Conservation (phyloP, 2,329 filamentous ascomycete genomes). For the Fusarium foetens region DNA sequence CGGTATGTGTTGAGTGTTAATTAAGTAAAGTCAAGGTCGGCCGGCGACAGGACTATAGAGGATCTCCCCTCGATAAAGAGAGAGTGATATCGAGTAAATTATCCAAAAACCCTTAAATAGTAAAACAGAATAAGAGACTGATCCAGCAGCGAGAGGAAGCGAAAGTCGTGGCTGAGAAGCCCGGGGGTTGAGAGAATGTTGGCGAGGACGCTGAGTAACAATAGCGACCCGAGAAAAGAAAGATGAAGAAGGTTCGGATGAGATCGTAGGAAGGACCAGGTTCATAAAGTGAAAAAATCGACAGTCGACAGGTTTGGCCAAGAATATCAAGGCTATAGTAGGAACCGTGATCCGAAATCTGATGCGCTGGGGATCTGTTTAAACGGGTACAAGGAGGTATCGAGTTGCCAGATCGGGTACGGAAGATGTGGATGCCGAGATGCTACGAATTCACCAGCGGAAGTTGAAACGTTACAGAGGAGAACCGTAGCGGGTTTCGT, state of each 20-base stretch:
- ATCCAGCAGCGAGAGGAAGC: slow-evolving; percentile 63
- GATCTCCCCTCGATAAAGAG: not conserved
- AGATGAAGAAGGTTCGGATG: slow-evolving; percentile 25
- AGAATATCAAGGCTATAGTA: slow-evolving; percentile 15
- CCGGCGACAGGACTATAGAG: slow-evolving; percentile 35
- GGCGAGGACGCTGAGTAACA: slow-evolving; percentile 28
- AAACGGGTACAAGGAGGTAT: slow-evolving; percentile 27
- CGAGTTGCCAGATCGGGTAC: slow-evolving; percentile 23
- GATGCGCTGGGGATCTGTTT: slow-evolving; percentile 24
- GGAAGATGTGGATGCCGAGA: slow-evolving; percentile 36
- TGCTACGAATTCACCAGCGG: slow-evolving; percentile 20
- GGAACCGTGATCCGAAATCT: slow-evolving; percentile 31
- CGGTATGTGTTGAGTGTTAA: slow-evolving; percentile 29
- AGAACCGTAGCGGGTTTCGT: slow-evolving; percentile 24
- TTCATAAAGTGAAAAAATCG: slow-evolving; percentile 36
- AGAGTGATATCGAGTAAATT: slow-evolving; percentile 13
- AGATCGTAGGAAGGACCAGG: slow-evolving; percentile 20
- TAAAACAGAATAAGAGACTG: slow-evolving; percentile 59
- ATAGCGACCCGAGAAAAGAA: slow-evolving; percentile 38
- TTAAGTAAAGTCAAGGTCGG: slow-evolving; percentile 27
- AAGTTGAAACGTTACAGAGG: slow-evolving; percentile 44
- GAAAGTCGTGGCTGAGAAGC: slow-evolving; percentile 37
- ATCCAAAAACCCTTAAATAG: slow-evolving; percentile 27
- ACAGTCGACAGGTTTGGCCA: not conserved
- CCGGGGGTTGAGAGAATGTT: slow-evolving; percentile 20